Base-by-base conservation (phyloP, 164 flowering plant genomes). In the Cinnamomum chago region DNA sequence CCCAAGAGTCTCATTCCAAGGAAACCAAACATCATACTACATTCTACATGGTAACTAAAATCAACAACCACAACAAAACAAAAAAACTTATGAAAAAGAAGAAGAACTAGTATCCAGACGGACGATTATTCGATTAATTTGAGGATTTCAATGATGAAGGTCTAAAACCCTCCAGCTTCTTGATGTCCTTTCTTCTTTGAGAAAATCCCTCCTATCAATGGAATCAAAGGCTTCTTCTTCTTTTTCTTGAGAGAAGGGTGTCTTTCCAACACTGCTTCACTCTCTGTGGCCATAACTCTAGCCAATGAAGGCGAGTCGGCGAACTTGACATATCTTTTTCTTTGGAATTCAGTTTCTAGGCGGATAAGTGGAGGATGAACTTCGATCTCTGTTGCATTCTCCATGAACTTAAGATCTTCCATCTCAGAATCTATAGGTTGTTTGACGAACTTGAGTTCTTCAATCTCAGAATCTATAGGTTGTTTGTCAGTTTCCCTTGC, bases 241-340 rank as follows among this genome's bases (percentile, higher is more conserved):
- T 72, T 79, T 77, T 84, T 86, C 75, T 83, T 82, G 52, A 70
- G 1, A 15, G 82, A 74, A 69, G 79, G 81, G 23, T 71, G 76
- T 74, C 66, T 80, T 25, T 77, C 77, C 2, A 73, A 70, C 51
- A 75, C 76, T 65, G 77, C 75, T 27, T 25, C 69, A 47, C 51
- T 67, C 11, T 67, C 83, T 50, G 75, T 70, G 79, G 27, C 73
- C 7, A 82, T 72, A 22, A 87, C 80, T 66, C 58, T 73, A 60
- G 90, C 79, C 51, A 90, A 47, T 12, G 84, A 73, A 70, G 92
- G 93, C 65, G 95, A 86, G 40, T 85, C 85, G 0, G 91, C 90
- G 66, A 89, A 91, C 52, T 81, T 87, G 27, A 91, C 93, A 15
- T 87, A 89, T 79, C 89, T 88, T 78, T 86, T 90, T 84, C 86